Conservation (phyloP, 805 yeast genomes). For the Myxozyma kluyveri region DNA sequence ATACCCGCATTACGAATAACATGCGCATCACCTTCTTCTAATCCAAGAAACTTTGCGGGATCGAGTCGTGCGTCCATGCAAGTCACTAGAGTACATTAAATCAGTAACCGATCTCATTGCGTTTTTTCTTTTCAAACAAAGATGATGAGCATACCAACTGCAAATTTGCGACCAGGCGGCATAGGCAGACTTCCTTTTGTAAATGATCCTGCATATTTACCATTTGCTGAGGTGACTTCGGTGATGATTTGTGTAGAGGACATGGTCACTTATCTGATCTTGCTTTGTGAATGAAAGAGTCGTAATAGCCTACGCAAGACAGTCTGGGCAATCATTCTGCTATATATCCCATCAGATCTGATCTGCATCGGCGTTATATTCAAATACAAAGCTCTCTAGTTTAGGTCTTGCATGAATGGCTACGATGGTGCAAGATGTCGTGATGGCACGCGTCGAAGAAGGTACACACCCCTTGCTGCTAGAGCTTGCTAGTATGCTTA, state of each 20-base stretch:
- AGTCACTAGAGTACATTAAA: constrained; percentile 10
- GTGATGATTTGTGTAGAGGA: constrained; percentile 3
- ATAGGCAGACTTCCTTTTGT: constrained; percentile 21
- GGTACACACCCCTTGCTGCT: no score
- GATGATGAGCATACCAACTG: constrained; percentile 14
- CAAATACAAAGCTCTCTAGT: no score
- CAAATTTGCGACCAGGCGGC: constrained; percentile 28
- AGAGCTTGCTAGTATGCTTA: no score
- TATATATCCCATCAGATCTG: no score
- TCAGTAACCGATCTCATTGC: background rate
- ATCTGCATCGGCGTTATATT: no score
- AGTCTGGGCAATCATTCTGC: no score
- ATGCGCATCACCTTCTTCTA: constrained; percentile 28
- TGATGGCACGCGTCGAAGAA: no score
- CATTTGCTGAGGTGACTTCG: constrained; percentile 22
- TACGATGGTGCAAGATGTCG: no score
- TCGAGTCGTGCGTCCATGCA: constrained; percentile 29
- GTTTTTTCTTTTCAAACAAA: background rate
- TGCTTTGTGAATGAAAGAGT: no score
- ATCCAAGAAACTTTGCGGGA: constrained; percentile 26
- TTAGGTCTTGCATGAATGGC: no score
- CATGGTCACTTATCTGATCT: no score
- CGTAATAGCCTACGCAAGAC: no score
- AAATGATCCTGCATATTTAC: constrained; percentile 13
- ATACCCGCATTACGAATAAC: constrained; percentile 28